A percentile compares a stretch with the other conserved stretches of the same genome.
These are phyloP conservation scores for Penicillium sp. DNA, from an alignment of 2,329 filamentous ascomycete genomes.

Conservation along the genomic window DNA sequence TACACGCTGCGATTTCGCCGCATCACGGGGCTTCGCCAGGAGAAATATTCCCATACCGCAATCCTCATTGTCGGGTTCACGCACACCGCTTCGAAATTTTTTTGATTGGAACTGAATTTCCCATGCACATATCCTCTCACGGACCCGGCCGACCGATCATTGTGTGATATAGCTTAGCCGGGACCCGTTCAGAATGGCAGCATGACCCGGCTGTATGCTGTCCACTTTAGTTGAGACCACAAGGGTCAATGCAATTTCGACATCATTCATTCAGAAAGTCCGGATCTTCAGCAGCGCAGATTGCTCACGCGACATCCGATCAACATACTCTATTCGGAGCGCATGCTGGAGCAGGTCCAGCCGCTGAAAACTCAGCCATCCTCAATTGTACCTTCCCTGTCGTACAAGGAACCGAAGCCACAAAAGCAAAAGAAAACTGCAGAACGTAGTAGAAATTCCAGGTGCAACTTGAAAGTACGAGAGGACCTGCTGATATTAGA, in stretches of 20 bases:
- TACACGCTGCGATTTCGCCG: conserved; percentile 4
- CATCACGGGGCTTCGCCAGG: conserved; percentile 7
- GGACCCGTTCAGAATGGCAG: background rate
- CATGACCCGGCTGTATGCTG: conserved; percentile 9
- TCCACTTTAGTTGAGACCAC: conserved; percentile 2
- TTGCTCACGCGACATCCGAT: conserved; percentile 9
- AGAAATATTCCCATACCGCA: conserved; percentile 10
- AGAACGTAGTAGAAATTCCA: background rate
- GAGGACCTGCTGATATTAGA: background rate
- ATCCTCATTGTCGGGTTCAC: conserved; percentile 16
- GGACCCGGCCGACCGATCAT: conserved; percentile 9
- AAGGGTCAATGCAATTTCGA: conserved; percentile 1
- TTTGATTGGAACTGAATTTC: conserved; percentile 2
- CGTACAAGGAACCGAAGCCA: background rate
- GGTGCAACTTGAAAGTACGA: background rate
- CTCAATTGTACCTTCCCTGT: background rate
- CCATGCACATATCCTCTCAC: conserved; percentile 11
- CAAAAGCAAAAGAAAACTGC: background rate
- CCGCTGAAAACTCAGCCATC: background rate
- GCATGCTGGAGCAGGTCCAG: background rate
- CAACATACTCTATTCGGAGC: background rate
- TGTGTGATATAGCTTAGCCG: conserved; percentile 2
- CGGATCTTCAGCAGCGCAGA: background rate
- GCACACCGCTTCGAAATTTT: conserved; percentile 20
- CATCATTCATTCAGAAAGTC: background rate